Evolutionary conservation across 2,329 filamentous ascomycete species (phyloP).

Genomic region (Fusarium floridanum): DNA sequence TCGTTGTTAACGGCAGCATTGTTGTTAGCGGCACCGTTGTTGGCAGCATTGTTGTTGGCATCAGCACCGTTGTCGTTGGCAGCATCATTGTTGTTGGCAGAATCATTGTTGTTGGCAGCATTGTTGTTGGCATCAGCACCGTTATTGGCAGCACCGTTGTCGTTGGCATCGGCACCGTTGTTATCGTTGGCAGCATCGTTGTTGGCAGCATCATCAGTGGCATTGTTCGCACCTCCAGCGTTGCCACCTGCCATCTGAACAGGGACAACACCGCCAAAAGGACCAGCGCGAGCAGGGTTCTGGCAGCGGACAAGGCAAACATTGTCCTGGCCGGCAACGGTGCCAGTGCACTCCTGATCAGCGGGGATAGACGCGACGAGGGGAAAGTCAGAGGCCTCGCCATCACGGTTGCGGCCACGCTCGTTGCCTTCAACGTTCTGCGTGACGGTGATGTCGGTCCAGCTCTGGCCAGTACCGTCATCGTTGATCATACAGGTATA

Average conservation of each 20-base stretch:
- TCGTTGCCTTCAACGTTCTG: conserved; percentile 47
- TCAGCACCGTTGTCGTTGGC: neutral
- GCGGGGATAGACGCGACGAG: conserved; percentile 70
- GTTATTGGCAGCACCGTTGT: neutral
- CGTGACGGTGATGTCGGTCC: conserved; percentile 62
- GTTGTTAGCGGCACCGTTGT: neutral
- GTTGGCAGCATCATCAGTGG: neutral
- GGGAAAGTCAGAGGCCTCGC: conserved; percentile 59
- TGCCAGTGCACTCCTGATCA: conserved; percentile 69
- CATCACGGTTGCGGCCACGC: conserved; percentile 57
- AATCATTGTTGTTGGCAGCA: neutral
- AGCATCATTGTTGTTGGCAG: neutral
- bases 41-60: neutral
- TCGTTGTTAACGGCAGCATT: neutral
- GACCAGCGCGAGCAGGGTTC: conserved; percentile 71
- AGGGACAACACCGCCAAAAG: conserved; percentile 72
- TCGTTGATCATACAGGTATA: conserved; percentile 75
- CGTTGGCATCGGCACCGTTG: neutral
- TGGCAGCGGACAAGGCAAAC: conserved; percentile 74
- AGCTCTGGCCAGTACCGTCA: conserved; percentile 63
- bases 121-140: neutral
- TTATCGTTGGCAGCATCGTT: neutral
- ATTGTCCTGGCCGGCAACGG: conserved; percentile 68
- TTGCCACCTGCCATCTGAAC: conserved; percentile 59
- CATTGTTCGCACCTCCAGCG: neutral